Percentiles rank a stretch among this genome's conserved stretches.
phyloP scores from a whole-genome alignment of 805 yeast genomes.

The Priceomyces melissophilus region DNA sequence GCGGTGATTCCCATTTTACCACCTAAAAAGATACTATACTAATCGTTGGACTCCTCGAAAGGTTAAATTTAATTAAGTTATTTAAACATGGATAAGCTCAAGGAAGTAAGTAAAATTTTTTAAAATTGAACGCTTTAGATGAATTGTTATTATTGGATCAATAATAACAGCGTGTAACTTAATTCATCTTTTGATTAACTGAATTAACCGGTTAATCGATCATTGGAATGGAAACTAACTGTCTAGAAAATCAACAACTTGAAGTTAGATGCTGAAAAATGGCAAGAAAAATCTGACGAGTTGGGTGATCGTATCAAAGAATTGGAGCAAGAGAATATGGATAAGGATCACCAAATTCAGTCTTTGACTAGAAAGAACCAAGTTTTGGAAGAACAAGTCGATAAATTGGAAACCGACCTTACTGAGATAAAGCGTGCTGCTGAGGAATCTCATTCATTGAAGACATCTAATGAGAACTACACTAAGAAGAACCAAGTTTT shows the following conservation, averaged over 20 bases:
- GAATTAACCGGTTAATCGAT: background rate
- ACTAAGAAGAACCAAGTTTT: constrained; percentile 84
- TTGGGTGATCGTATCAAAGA: constrained; percentile 75
- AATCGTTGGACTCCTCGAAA: no score
- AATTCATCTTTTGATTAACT: background rate
- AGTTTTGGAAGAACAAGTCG: constrained; percentile 78
- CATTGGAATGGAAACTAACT: constrained; percentile 3
- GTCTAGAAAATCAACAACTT: constrained; percentile 77
- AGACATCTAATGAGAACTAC: constrained; percentile 85
- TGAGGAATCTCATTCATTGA: constrained; percentile 85
- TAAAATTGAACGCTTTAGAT: background rate
- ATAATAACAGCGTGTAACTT: constrained; percentile 2
- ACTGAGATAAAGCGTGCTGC: constrained; percentile 79
- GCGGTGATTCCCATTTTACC: background rate
- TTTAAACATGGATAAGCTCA: constrained; percentile 51
- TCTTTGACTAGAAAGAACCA: constrained; percentile 90
- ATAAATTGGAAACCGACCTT: constrained; percentile 71
- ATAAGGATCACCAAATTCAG: constrained; percentile 93
- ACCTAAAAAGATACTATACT: background rate
- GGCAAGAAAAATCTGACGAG: constrained; percentile 97
- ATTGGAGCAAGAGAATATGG: constrained; percentile 86
- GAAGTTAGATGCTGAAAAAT: constrained; percentile 91
- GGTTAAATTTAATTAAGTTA: no score
- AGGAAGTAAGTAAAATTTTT: constrained; percentile 45
- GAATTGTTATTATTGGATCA: background rate